Percentiles rank a stretch among this genome's conserved stretches.
phyloP scores from a whole-genome alignment of 169 alveolate genomes.

The Plasmodium fragile region DNA sequence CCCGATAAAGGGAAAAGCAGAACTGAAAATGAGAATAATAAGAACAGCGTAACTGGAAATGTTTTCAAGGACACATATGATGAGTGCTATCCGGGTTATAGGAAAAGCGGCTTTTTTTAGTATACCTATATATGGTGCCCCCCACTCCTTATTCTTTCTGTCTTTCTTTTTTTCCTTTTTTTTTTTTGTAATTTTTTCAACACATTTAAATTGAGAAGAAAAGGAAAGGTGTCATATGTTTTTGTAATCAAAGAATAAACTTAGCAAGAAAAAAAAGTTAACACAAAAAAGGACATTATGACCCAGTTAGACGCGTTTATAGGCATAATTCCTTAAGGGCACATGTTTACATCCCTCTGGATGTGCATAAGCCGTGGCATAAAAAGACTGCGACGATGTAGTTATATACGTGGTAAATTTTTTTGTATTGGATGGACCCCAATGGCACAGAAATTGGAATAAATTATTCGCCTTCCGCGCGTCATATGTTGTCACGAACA shows the following conservation, averaged over 20 bases:
- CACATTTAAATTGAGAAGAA: neutral
- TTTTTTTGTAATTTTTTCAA: neutral
- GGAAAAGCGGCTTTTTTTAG: neutral
- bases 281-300: neutral
- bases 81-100: conserved; percentile 67
- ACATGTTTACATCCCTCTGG: neutral
- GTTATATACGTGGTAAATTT: neutral
- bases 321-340: neutral
- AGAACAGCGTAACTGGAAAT: conserved; percentile 42
- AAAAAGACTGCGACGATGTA: neutral
- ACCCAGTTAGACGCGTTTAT: neutral
- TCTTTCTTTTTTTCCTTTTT: neutral
- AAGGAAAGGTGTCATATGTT: neutral
- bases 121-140: neutral
- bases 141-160: neutral
- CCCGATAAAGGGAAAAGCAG: conserved; percentile 1
- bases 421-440: neutral
- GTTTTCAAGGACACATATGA: conserved; percentile 67
- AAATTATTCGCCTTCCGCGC: neutral
- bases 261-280: conserved; percentile 63
- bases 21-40: conserved; percentile 7
- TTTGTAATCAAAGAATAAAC: neutral
- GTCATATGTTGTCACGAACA: neutral
- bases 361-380: neutral
- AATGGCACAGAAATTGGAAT: neutral